Evolutionary conservation across 768 basidiomycete genomes (phyloP), one percentile per base, ranked within the genome.

Genomic region (Baorangia bicolor): DNA sequence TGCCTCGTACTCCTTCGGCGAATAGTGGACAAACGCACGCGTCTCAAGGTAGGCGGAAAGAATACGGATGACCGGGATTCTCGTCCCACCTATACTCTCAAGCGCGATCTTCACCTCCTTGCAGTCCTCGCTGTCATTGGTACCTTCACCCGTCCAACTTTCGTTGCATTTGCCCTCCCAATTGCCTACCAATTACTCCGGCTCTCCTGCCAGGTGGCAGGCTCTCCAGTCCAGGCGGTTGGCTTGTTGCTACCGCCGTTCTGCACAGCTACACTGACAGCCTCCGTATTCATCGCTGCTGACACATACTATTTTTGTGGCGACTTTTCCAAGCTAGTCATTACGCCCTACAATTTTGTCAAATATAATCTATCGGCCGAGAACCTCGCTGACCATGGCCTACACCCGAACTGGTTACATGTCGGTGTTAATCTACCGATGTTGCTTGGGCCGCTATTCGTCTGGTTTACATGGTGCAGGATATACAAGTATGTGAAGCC

Each of bases 341-440:
- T 75, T 12, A 73, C 76, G 5, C 75, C 76, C 18, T 68, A 70
- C 49, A 77, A 77, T 48, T 73, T 75, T 47, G 38, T 76, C 60
- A 64, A 59, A 35, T 77, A 76, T 54, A 77, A 75, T 55, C 49
- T 75, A n/a, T 66, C 68, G 3, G 51, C 69, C 11, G 58, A 65
- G 16, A 76, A 77, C 61, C 69, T 75, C 33, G 72, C 72, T 0
- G 69, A 66, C 27, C 75, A 77, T 45, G 76, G 75, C 10, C 51
- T 76, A 16, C 76, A 77, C 59, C 76, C 76, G 2, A 65, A 65
- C 21, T 76, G 75, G 75, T 64, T 77, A 6, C 75, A 76, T 53
- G 45, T 72, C 31, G 64, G 67, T 21, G 70, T 77, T 30, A 77
- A 77, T 57, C 53, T 77, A 11, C 75, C 76, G 18, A 69, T 77